Evolutionary conservation across 257 asterid species (phyloP).

Genomic region (Nyctanthes arbortristis): DNA sequence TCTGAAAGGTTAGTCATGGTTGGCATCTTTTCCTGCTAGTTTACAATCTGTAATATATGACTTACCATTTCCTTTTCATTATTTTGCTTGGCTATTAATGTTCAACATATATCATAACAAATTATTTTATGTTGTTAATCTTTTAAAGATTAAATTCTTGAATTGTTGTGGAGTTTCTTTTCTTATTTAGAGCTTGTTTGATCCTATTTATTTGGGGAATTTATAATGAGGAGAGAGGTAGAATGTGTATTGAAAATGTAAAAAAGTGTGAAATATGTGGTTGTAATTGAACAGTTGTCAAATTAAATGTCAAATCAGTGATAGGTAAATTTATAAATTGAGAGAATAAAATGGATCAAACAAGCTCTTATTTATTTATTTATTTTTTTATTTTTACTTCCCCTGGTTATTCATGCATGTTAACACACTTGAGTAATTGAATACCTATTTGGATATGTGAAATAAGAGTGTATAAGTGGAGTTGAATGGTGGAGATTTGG

Average conservation of each 20-base stretch:
- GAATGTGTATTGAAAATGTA: no score
- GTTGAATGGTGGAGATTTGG: no score
- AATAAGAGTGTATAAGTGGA: no score
- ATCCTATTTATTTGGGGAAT: no score
- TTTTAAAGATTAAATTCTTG: not conserved
- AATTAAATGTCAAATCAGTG: no score
- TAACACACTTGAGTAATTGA: conserved; percentile 6
- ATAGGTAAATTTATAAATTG: no score
- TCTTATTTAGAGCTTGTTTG: not conserved
- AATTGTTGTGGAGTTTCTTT: not conserved
- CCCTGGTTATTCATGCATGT: conserved; percentile 7
- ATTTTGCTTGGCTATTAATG: not conserved
- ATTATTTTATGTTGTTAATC: not conserved
- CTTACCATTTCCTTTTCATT: not conserved
- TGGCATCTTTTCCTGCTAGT: conserved; percentile 14
- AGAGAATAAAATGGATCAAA: no score
- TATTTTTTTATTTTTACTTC: not conserved
- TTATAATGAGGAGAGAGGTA: no score
- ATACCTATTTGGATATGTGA: no score
- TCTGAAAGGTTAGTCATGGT: conserved; percentile 61
- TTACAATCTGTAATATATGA: not conserved
- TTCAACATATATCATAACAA: not conserved
- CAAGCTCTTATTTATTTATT: no score
- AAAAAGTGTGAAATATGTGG: no score
- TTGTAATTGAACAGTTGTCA: no score